Conservation (phyloP, 2,329 filamentous ascomycete species). For the Sordariomycetes sp. region DNA sequence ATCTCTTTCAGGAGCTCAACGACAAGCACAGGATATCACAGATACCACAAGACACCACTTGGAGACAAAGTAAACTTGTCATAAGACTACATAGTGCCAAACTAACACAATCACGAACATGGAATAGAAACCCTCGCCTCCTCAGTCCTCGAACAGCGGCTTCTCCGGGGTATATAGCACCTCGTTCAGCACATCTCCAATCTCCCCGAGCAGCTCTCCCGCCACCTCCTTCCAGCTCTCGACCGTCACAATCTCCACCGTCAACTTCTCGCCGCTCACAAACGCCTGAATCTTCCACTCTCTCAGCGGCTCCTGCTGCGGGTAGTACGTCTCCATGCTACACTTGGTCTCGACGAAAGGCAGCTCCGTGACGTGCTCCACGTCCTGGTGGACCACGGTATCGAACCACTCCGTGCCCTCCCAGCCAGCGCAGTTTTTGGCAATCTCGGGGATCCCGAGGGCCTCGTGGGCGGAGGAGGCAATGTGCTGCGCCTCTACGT, state of each 20-base stretch:
- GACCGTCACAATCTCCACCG: slow-evolving; percentile 50
- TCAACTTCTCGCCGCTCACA: slow-evolving; percentile 36
- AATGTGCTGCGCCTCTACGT: slow-evolving; percentile 47
- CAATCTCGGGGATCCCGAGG: slow-evolving; percentile 43
- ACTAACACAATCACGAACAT: neutral
- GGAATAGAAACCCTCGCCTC: neutral
- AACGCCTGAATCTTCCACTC: slow-evolving; percentile 55
- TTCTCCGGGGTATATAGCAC: slow-evolving; percentile 25
- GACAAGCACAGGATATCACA: neutral
- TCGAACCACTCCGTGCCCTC: slow-evolving; percentile 34
- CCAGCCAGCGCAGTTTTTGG: slow-evolving; percentile 35
- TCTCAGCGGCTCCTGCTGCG: slow-evolving; percentile 42
- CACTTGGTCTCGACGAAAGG: slow-evolving; percentile 24
- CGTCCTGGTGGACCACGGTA: slow-evolving; percentile 48
- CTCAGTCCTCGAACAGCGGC: slow-evolving; percentile 14
- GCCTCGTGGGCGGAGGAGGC: slow-evolving; percentile 43
- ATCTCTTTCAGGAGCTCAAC: too few species aligned
- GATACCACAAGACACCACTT: neutral
- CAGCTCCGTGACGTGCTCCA: slow-evolving; percentile 49
- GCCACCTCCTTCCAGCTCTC: slow-evolving; percentile 43
- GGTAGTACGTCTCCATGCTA: slow-evolving; percentile 47
- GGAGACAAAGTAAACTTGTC: neutral
- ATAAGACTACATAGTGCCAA: neutral
- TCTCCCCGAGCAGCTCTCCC: slow-evolving; percentile 35
- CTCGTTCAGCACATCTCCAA: slow-evolving; percentile 28